phyloP scores from a whole-genome alignment of 1,284 basidiomycete genomes.

The Schizophyllum amplum region DNA sequence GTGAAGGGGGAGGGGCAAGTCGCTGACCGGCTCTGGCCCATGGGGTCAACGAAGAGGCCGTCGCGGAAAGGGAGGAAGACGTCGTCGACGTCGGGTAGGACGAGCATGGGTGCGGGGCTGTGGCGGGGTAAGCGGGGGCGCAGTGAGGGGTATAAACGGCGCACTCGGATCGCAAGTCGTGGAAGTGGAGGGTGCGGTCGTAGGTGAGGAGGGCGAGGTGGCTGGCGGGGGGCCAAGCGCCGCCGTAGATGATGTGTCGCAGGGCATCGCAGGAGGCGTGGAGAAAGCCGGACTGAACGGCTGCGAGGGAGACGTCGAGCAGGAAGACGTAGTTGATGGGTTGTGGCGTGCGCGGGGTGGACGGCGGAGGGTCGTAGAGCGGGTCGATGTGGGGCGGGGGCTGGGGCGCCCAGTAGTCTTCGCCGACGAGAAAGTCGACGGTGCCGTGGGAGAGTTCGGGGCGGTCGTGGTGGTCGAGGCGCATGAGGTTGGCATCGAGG shows the following conservation, averaged over 20 bases:
- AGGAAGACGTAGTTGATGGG: conserved; percentile 83
- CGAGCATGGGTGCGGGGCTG: conserved; percentile 62
- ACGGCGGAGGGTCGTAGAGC: conserved; percentile 28
- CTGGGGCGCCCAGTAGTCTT: conserved; percentile 74
- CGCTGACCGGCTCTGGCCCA: conserved; percentile 24
- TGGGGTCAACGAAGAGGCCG: conserved; percentile 78
- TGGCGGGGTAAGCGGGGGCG: too few relatives aligned
- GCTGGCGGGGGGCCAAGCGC: conserved; percentile 41
- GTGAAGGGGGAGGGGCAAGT: conserved; percentile 1
- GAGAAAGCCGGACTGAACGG: conserved; percentile 72
- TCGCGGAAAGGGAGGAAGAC: conserved; percentile 78
- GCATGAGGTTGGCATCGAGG: conserved; percentile 72
- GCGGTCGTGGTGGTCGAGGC: conserved; percentile 78
- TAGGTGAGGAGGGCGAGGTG: conserved; percentile 81
- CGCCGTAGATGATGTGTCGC: conserved; percentile 64
- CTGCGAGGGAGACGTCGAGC: conserved; percentile 77
- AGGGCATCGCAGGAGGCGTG: conserved; percentile 62
- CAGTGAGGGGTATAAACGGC: too few relatives aligned
- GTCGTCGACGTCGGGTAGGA: conserved; percentile 88
- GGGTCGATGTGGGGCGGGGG: neutral
- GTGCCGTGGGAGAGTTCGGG: conserved; percentile 90
- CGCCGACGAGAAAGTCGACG: conserved; percentile 83
- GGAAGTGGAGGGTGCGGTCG: conserved; percentile 82
- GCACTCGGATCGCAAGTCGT: conserved; percentile 58
- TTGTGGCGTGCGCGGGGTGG: conserved; percentile 48